Evolutionary conservation across 768 basidiomycete species (phyloP).

Genomic region (Mycena kentingensis): DNA sequence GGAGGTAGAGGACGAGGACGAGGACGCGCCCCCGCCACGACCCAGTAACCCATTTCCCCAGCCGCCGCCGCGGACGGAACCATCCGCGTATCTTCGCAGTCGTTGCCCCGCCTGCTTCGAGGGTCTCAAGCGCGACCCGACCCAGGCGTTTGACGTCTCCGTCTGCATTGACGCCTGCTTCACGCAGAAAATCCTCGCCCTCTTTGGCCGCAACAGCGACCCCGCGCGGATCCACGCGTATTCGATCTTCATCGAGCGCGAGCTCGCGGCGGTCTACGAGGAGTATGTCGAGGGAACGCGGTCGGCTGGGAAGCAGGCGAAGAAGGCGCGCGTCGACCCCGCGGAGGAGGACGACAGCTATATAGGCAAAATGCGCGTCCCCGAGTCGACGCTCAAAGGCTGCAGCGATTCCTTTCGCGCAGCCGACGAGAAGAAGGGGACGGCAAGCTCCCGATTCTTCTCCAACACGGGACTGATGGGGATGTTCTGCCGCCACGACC

Average conservation of each 20-base stretch:
- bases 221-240: slow-evolving; percentile 23
- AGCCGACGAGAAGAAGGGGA: slow-evolving; percentile 16
- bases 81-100: slow-evolving; percentile 24
- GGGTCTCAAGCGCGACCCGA: slow-evolving; percentile 9
- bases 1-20: too few species aligned
- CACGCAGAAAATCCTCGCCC: slow-evolving; percentile 32
- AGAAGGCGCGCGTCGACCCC: neutral
- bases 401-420: slow-evolving; percentile 36
- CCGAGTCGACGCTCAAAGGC: slow-evolving; percentile 33
- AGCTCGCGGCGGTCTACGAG: slow-evolving; percentile 25
- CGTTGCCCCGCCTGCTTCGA: slow-evolving; percentile 23
- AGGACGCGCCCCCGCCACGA: too few species aligned
- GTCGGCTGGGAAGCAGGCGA: neutral
- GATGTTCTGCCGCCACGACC: slow-evolving; percentile 36
- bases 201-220: slow-evolving; percentile 13
- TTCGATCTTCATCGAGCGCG: slow-evolving; percentile 25
- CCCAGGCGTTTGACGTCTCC: neutral
- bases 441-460: slow-evolving; percentile 15
- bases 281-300: slow-evolving; percentile 19
- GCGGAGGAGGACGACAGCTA: slow-evolving; percentile 12
- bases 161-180: too few species aligned
- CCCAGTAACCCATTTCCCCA: too few species aligned
- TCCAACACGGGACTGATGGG: slow-evolving; percentile 33
- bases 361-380: slow-evolving; percentile 29
- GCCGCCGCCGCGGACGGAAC: too few species aligned